A percentile compares a stretch with the other conserved stretches of the same genome.
Conservation (phyloP, 1,284 basidiomycete species). For the Meira miltonrushii region DNA sequence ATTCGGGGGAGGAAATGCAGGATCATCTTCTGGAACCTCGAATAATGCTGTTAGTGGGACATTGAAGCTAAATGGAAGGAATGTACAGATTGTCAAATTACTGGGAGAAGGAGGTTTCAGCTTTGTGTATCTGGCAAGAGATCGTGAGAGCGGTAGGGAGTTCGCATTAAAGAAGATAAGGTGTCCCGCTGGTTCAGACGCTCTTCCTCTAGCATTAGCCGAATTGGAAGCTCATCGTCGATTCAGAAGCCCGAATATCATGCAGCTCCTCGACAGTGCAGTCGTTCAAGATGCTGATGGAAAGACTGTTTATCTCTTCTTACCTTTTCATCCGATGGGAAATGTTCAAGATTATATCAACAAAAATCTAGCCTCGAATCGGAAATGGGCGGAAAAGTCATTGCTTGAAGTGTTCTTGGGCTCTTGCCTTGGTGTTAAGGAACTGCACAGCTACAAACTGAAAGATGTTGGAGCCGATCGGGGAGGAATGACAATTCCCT, state of each 20-base stretch:
- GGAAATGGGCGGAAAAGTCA: conserved; percentile 77
- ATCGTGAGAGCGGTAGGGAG: conserved; percentile 37
- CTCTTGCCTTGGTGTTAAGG: conserved; percentile 83
- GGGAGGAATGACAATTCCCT: conserved; percentile 6
- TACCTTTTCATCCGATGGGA: conserved; percentile 74
- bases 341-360: conserved; percentile 95
- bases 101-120: conserved; percentile 46
- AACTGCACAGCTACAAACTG: conserved; percentile 68
- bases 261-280: conserved; percentile 47
- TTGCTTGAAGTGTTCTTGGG: conserved; percentile 86
- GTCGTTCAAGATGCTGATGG: conserved; percentile 45
- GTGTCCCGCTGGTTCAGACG: conserved; percentile 43
- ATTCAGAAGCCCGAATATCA: conserved; percentile 50
- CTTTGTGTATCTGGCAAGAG: conserved; percentile 45
- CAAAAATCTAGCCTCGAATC: conserved; percentile 73
- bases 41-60: conserved; percentile 14
- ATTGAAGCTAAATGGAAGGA: conserved; percentile 44
- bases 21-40: conserved; percentile 10
- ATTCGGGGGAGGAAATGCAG: not conserved
- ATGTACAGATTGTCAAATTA: conserved; percentile 42
- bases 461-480: conserved; percentile 22
- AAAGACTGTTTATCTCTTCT: conserved; percentile 58
- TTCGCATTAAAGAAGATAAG: conserved; percentile 53
- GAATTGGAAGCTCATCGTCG: conserved; percentile 51
- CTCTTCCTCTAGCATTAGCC: conserved; percentile 48